Evolutionary conservation across 257 asterid species (phyloP).

Genomic region (Buddleja alternifolia): DNA sequence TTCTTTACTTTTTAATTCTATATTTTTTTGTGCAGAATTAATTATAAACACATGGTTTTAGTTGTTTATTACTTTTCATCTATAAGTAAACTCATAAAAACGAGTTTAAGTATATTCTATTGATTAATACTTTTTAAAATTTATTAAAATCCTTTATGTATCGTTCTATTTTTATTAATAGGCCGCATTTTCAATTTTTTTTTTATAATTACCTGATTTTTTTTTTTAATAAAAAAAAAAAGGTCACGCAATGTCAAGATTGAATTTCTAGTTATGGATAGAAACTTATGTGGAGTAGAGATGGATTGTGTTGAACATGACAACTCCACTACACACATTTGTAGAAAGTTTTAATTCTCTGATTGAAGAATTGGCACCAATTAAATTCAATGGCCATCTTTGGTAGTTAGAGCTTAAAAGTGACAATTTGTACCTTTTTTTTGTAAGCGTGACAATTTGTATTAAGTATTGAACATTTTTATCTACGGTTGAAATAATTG

Average conservation of each 20-base stretch:
- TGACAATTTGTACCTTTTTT: background rate
- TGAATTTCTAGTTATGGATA: background rate
- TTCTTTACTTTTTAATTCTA: background rate
- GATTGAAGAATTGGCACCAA: background rate
- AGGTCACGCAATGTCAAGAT: background rate
- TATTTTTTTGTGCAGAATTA: background rate
- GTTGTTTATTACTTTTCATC: background rate
- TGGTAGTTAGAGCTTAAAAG: conserved; percentile 22
- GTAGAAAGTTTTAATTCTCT: background rate
- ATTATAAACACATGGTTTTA: background rate
- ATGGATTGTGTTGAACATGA: background rate
- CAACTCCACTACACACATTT: conserved; percentile 3
- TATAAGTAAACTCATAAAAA: too few relatives aligned
- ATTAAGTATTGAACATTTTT: conserved; percentile 8
- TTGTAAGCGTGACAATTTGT: too few relatives aligned
- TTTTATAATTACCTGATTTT: background rate
- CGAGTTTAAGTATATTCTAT: too few relatives aligned
- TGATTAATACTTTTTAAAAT: background rate
- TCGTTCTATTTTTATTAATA: too few relatives aligned
- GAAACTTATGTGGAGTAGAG: background rate
- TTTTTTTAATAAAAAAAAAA: background rate
- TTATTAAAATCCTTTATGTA: too few relatives aligned
- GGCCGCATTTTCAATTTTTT: too few relatives aligned
- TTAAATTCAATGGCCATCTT: background rate
- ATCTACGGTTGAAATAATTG: background rate